Conservation (phyloP, 176 grass and related monocot species). For the Luzula sylvatica region DNA sequence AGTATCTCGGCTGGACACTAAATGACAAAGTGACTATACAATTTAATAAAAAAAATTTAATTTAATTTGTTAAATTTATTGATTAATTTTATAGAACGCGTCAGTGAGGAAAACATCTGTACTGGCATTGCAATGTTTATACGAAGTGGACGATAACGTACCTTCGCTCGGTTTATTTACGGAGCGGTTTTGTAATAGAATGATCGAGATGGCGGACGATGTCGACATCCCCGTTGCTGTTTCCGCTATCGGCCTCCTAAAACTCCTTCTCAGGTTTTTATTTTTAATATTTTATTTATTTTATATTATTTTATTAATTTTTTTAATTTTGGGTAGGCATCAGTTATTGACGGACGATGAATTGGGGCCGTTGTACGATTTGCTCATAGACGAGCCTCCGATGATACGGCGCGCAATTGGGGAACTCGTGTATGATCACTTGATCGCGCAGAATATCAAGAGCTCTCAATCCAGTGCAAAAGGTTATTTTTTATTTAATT, state of each 20-base stretch:
- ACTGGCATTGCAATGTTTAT: slow-evolving; percentile 74
- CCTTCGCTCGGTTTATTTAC: slow-evolving; percentile 86
- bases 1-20: slow-evolving; percentile 98
- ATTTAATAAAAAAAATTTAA: no score
- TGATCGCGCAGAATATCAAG: slow-evolving; percentile 93
- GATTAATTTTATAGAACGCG: slow-evolving; percentile 53
- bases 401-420: slow-evolving; percentile 96
- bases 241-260: slow-evolving; percentile 90
- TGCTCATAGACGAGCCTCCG: slow-evolving; percentile 97
- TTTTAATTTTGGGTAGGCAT: slow-evolving; percentile 49
- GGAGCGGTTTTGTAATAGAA: slow-evolving; percentile 80
- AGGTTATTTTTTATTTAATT: slow-evolving; percentile 31
- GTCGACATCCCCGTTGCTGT: slow-evolving; percentile 96
- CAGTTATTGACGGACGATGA: slow-evolving; percentile 93
- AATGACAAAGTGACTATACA: slow-evolving; percentile 99
- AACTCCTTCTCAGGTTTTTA: slow-evolving; percentile 71
- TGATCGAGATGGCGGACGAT: slow-evolving; percentile 98
- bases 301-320: neutral
- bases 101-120: slow-evolving; percentile 82
- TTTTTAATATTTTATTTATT: neutral
- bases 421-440: slow-evolving; percentile 95
- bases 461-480: slow-evolving; percentile 49
- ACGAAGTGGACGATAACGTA: slow-evolving; percentile 85
- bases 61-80: neutral
- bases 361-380: slow-evolving; percentile 90